Percentiles rank a stretch among this genome's conserved stretches.
phyloP scores from a whole-genome alignment of 805 yeast genomes.

The Candida boidinii region DNA sequence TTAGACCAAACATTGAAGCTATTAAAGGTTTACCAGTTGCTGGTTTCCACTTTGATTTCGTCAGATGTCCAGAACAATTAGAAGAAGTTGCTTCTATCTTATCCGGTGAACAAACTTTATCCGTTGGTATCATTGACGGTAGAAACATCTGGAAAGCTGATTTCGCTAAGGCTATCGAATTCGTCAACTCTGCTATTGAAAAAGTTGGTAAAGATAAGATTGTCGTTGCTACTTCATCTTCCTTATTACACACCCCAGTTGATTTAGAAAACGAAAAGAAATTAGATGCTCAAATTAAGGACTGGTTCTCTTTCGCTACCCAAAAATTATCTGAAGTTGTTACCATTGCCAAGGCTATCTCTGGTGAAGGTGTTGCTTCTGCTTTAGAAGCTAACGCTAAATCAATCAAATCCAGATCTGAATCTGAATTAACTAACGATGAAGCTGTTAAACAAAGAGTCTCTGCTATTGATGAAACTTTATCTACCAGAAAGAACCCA shows the following conservation, averaged over 20 bases:
- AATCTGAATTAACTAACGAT: constrained; percentile 86
- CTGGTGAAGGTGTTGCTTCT: constrained; percentile 72
- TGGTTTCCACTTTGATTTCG: constrained; percentile 95
- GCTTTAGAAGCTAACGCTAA: constrained; percentile 80
- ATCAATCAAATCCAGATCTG: constrained; percentile 76
- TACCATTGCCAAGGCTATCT: constrained; percentile 75
- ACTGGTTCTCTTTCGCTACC: constrained; percentile 98
- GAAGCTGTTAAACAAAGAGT: constrained; percentile 84
- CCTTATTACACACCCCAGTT: constrained; percentile 97
- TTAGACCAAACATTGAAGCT: constrained; percentile 89
- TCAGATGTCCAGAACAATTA: constrained; percentile 93
- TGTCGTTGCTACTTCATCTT: constrained; percentile 89
- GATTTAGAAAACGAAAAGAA: constrained; percentile 89
- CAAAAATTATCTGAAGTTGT: constrained; percentile 94
- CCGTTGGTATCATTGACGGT: constrained; percentile 97
- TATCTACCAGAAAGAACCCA: constrained; percentile 77
- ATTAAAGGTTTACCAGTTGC: constrained; percentile 86
- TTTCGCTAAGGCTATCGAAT: constrained; percentile 75
- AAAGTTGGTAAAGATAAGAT: constrained; percentile 84
- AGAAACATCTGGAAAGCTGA: constrained; percentile 99
- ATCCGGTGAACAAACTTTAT: constrained; percentile 64
- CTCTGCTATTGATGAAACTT: constrained; percentile 63
- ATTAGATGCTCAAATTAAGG: constrained; percentile 84
- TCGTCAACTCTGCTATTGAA: constrained; percentile 75
- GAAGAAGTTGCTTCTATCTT: constrained; percentile 69